Conservation (phyloP, 345 rosid species). For the Isatis tinctoria region DNA sequence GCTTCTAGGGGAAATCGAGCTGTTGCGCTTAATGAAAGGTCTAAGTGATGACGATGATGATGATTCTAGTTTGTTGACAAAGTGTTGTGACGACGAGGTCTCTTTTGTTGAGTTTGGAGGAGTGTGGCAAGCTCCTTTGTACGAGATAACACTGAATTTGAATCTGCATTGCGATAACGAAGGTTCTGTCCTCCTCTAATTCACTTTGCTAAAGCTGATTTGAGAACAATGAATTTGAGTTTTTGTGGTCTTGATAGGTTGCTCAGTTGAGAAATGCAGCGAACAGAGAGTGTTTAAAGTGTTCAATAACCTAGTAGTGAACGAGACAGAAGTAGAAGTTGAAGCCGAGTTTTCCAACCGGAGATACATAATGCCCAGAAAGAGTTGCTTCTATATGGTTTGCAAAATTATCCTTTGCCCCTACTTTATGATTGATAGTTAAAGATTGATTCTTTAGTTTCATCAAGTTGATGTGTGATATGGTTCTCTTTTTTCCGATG, state of each 20-base stretch:
- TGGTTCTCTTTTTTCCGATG: conserved; percentile 22
- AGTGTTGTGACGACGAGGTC: conserved; percentile 17
- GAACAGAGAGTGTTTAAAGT: conserved; percentile 43
- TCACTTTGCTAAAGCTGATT: not conserved
- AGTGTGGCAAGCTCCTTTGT: conserved; percentile 80
- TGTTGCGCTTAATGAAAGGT: conserved; percentile 39
- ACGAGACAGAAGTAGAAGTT: conserved; percentile 49
- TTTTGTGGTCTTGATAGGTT: conserved; percentile 29
- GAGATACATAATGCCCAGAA: conserved; percentile 50
- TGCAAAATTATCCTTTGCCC: not conserved
- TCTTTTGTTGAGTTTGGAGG: conserved; percentile 64
- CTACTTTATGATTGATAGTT: not conserved
- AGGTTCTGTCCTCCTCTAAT: conserved; percentile 23
- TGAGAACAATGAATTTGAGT: not conserved
- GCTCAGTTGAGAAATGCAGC: not conserved
- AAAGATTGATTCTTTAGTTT: not conserved
- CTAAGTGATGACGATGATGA: conserved; percentile 27
- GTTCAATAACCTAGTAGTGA: conserved; percentile 54
- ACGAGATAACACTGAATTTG: conserved; percentile 51
- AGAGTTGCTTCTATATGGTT: conserved; percentile 89
- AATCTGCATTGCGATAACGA: conserved; percentile 14
- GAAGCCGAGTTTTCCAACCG: conserved; percentile 58
- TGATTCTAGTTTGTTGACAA: conserved; percentile 23
- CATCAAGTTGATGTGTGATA: not conserved
- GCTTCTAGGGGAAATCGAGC: conserved; percentile 40